phyloP scores from a whole-genome alignment of 2,329 filamentous ascomycete genomes.

The Diaporthe capsici region DNA sequence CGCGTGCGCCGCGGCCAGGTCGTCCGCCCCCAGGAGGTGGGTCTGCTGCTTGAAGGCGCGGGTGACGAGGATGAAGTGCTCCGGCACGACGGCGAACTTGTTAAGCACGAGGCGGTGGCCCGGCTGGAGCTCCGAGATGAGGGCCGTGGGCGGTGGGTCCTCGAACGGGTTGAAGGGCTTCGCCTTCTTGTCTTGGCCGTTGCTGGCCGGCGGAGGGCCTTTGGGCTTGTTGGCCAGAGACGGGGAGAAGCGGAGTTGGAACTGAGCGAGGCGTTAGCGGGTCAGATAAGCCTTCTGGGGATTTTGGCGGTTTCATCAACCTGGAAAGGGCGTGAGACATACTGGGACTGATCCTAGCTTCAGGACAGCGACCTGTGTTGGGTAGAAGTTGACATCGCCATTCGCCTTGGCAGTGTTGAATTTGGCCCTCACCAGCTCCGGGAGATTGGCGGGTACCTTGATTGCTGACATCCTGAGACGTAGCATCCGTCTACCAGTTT shows the following conservation, averaged over 20 bases:
- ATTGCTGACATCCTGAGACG: conserved; percentile 54
- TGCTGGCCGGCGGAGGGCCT: conserved; percentile 45
- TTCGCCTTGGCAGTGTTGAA: conserved; percentile 63
- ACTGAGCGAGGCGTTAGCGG: conserved; percentile 59
- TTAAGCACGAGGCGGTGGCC: conserved; percentile 78
- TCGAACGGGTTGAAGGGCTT: conserved; percentile 75
- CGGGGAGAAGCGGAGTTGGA: conserved; percentile 81
- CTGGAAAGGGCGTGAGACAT: conserved; percentile 43
- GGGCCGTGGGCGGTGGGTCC: conserved; percentile 67
- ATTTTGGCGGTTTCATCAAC: background rate
- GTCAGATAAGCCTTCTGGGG: background rate
- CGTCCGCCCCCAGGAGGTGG: conserved; percentile 70
- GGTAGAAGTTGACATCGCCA: conserved; percentile 67
- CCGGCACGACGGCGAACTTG: conserved; percentile 79
- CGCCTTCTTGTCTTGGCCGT: conserved; percentile 47
- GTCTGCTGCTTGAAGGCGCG: conserved; percentile 75
- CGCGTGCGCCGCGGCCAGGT: conserved; percentile 72
- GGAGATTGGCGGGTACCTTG: conserved; percentile 62
- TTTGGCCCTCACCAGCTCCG: conserved; percentile 63
- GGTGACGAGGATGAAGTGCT: conserved; percentile 81
- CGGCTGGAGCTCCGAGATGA: conserved; percentile 65
- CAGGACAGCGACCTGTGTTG: conserved; percentile 66
- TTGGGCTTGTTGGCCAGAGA: conserved; percentile 77
- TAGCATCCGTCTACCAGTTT: background rate
- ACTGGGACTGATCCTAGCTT: conserved; percentile 60